Conservation (phyloP, 1,284 basidiomycete species). For the Malassezia arunalokei region DNA sequence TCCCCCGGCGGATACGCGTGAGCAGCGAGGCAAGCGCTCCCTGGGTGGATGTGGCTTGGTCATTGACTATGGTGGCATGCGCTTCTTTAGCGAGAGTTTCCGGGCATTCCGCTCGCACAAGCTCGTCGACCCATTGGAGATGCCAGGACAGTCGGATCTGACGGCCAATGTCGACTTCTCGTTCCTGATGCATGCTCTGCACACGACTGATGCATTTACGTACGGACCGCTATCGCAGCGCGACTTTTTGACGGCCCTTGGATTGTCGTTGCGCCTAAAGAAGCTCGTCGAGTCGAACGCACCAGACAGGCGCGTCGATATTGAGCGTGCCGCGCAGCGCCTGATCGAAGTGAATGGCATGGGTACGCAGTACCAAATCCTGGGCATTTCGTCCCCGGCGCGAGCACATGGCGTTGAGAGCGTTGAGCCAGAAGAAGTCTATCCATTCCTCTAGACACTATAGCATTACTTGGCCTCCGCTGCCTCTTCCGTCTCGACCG, state of each 20-base stretch:
- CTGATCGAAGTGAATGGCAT: constrained; percentile 53
- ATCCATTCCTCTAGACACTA: constrained; percentile 7
- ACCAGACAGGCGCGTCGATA: constrained; percentile 42
- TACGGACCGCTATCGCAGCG: constrained; percentile 61
- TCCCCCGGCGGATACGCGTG: constrained; percentile 2
- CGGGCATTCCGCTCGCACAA: constrained; percentile 82
- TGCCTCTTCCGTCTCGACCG: constrained; percentile 9
- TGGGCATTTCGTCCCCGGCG: constrained; percentile 24
- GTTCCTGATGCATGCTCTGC: constrained; percentile 66
- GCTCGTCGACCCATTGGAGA: constrained; percentile 70
- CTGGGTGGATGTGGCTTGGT: constrained; percentile 66
- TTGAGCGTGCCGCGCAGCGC: constrained; percentile 50
- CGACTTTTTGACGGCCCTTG: constrained; percentile 55
- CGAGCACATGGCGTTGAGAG: background rate
- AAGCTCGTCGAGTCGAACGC: constrained; percentile 13
- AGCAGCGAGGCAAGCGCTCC: constrained; percentile 17
- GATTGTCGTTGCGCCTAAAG: constrained; percentile 55
- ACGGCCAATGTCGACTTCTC: constrained; percentile 94
- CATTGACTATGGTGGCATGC: constrained; percentile 76
- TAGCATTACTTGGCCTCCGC: background rate
- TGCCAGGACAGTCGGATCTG: constrained; percentile 76
- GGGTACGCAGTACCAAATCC: constrained; percentile 53
- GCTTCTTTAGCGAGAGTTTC: constrained; percentile 63
- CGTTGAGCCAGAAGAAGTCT: constrained; percentile 4
- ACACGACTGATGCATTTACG: constrained; percentile 43